Conservation (phyloP, 2,329 filamentous ascomycete genomes). For the Penicillium nordicum region DNA sequence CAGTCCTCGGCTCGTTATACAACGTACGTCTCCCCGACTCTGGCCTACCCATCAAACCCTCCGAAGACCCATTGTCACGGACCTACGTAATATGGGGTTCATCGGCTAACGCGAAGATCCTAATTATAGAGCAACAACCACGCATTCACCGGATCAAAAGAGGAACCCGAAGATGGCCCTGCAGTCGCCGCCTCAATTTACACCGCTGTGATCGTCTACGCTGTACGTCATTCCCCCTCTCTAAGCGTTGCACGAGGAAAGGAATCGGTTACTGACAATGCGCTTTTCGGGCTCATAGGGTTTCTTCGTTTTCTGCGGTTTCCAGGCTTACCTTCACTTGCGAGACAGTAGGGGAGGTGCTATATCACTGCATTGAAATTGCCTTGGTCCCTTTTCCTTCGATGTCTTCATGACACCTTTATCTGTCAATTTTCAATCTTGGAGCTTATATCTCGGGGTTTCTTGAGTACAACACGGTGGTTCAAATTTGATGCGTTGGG, state of each 20-base stretch:
- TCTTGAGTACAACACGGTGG: constrained; percentile 11
- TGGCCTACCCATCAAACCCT: neutral
- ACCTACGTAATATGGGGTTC: neutral
- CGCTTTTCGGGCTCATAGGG: constrained; percentile 49
- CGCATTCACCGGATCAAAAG: constrained; percentile 72
- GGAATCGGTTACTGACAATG: constrained; percentile 13
- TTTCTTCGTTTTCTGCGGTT: constrained; percentile 87
- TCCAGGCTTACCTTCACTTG: constrained; percentile 82
- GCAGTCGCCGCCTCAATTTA: constrained; percentile 84
- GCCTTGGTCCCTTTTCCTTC: constrained; percentile 15
- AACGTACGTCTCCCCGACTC: constrained; percentile 48
- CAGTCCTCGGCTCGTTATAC: constrained; percentile 68
- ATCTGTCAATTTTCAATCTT: constrained; percentile 17
- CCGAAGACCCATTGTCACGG: constrained; percentile 2
- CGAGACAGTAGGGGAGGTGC: constrained; percentile 79
- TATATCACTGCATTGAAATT: constrained; percentile 64
- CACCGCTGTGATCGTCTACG: constrained; percentile 81
- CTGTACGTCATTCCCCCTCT: constrained; percentile 56
- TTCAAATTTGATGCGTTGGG: constrained; percentile 9
- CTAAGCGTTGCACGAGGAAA: neutral
- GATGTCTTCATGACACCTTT: constrained; percentile 15
- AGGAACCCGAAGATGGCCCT: constrained; percentile 66
- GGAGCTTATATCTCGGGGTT: constrained; percentile 18
- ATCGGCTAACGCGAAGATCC: constrained; percentile 9
- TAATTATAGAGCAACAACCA: constrained; percentile 63